Percentiles rank a stretch among this genome's conserved stretches.
Evolutionary conservation across 495 filamentous ascomycete species (phyloP).

Genomic region (Jackrogersella minutella): DNA sequence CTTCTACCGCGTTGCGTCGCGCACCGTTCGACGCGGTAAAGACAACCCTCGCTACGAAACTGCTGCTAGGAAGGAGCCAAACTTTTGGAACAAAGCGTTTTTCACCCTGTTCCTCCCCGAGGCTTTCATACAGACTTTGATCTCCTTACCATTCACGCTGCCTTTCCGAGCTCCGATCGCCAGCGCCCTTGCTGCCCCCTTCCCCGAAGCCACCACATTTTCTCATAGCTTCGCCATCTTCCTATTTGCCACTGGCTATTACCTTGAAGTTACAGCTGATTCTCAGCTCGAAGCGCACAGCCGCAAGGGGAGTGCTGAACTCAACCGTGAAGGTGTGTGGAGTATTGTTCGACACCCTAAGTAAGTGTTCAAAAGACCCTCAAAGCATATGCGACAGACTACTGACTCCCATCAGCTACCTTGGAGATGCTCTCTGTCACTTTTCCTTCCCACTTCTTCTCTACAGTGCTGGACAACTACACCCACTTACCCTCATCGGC

Average conservation of each 20-base stretch:
- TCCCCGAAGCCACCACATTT: slow-evolving; percentile 21
- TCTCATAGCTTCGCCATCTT: slow-evolving; percentile 59
- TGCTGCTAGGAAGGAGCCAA: slow-evolving; percentile 54
- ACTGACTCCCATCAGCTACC: slow-evolving; percentile 54
- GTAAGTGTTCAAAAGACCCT: slow-evolving; percentile 48
- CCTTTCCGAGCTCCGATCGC: slow-evolving; percentile 55
- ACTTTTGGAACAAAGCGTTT: slow-evolving; percentile 62
- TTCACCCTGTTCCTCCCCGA: slow-evolving; percentile 63
- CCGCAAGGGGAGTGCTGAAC: slow-evolving; percentile 45
- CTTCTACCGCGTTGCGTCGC: slow-evolving; percentile 59
- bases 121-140: slow-evolving; percentile 59
- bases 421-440: slow-evolving; percentile 65
- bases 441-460: slow-evolving; percentile 59
- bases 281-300: slow-evolving; percentile 52
- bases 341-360: slow-evolving; percentile 68
- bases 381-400: not conserved
- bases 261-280: slow-evolving; percentile 63
- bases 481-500: slow-evolving; percentile 62
- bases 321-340: slow-evolving; percentile 62
- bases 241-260: slow-evolving; percentile 62
- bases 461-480: slow-evolving; percentile 59
- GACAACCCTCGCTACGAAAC: slow-evolving; percentile 64
- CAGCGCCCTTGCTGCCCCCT: slow-evolving; percentile 32
- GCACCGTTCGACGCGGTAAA: slow-evolving; percentile 54
- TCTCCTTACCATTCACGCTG: slow-evolving; percentile 62